Evolutionary conservation across 2,329 filamentous ascomycete genomes (phyloP).

Genomic region (Elsinoe perseae): DNA sequence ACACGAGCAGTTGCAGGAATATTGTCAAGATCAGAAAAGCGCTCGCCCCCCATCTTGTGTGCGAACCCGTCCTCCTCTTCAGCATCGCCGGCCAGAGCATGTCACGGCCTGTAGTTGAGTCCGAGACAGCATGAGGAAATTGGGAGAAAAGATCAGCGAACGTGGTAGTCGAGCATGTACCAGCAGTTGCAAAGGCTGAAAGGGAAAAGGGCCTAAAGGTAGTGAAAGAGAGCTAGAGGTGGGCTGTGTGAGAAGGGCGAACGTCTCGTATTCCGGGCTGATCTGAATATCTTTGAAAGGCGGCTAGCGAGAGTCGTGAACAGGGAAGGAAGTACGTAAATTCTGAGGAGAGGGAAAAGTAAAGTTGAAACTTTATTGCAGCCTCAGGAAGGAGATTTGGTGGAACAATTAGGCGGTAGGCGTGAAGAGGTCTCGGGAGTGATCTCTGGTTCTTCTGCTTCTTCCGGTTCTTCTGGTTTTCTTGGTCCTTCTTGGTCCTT

Average conservation of each 20-base stretch:
- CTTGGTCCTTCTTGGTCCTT: not conserved
- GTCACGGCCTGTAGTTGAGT: conserved; percentile 4
- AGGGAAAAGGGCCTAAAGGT: not conserved
- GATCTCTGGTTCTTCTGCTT: not conserved
- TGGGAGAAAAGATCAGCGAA: conserved; percentile 6
- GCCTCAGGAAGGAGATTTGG: not conserved
- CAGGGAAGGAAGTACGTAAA: not conserved
- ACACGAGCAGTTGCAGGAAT: conserved; percentile 36
- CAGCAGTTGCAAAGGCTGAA: not conserved
- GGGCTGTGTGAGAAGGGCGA: conserved; percentile 7
- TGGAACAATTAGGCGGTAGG: not conserved
- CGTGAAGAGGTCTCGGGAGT: not conserved
- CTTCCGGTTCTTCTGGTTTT: not conserved
- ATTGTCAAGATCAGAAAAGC: conserved; percentile 19
- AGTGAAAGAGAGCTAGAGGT: not conserved
- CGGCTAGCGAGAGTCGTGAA: conserved; percentile 12
- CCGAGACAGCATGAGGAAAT: conserved; percentile 11
- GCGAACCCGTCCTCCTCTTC: conserved; percentile 3
- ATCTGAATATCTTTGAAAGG: not conserved
- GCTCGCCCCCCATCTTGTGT: conserved; percentile 5
- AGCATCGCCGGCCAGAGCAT: conserved; percentile 15
- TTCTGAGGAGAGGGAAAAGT: not conserved
- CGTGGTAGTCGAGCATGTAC: not conserved
- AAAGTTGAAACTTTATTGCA: conserved; percentile 2
- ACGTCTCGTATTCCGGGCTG: conserved; percentile 11